Evolutionary conservation across 2,329 filamentous ascomycete species (phyloP).

Genomic region (Hymenoscyphus albidus): DNA sequence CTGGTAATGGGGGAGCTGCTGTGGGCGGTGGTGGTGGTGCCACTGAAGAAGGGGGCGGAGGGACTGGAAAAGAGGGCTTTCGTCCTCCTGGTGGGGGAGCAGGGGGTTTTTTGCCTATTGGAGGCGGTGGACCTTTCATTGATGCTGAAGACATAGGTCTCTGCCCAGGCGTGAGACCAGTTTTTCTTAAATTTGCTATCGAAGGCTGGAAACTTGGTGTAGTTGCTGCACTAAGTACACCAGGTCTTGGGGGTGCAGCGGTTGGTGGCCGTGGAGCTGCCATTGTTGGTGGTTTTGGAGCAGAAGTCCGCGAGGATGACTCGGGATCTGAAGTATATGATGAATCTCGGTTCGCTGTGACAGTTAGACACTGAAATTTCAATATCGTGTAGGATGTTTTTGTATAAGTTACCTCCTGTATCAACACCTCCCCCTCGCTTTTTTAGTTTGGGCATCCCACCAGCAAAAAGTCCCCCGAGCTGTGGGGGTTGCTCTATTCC

Average conservation of each 20-base stretch:
- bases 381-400: not conserved
- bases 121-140: slow-evolving; percentile 69
- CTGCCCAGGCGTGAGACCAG: slow-evolving; percentile 44
- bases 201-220: slow-evolving; percentile 50
- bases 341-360: slow-evolving; percentile 59
- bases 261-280: slow-evolving; percentile 56
- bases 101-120: slow-evolving; percentile 71
- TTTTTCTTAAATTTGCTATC: slow-evolving; percentile 59
- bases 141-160: slow-evolving; percentile 60
- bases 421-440: slow-evolving; percentile 79
- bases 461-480: slow-evolving; percentile 81
- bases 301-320: slow-evolving; percentile 50
- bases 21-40: slow-evolving; percentile 37
- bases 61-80: slow-evolving; percentile 47
- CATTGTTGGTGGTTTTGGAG: slow-evolving; percentile 53
- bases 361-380: slow-evolving; percentile 23
- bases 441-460: slow-evolving; percentile 91
- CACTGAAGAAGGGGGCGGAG: slow-evolving; percentile 37
- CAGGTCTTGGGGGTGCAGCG: slow-evolving; percentile 56
- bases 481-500: slow-evolving; percentile 66
- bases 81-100: slow-evolving; percentile 57
- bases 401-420: slow-evolving; percentile 55
- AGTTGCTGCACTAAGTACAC: slow-evolving; percentile 43
- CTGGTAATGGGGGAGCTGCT: slow-evolving; percentile 36
- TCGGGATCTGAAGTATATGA: slow-evolving; percentile 83